phyloP scores from a whole-genome alignment of 306 rosid genomes.

The Hippophae gyantsensis region DNA sequence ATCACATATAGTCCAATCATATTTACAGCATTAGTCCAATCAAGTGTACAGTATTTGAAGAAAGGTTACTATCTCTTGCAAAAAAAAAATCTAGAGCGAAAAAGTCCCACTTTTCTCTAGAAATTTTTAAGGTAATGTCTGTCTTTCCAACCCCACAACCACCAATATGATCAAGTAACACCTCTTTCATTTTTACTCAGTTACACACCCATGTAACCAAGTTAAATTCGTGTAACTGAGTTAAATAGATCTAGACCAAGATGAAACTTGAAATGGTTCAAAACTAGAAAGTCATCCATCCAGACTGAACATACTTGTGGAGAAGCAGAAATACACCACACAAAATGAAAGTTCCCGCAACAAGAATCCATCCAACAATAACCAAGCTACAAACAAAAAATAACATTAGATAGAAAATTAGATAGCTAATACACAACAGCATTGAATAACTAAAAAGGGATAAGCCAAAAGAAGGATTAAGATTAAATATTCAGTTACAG shows the following conservation, averaged over 20 bases:
- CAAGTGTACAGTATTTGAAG: too few species aligned
- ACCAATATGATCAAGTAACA: too few species aligned
- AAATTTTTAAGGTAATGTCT: too few species aligned
- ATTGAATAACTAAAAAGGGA: neutral
- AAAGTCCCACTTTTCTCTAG: too few species aligned
- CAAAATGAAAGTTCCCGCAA: conserved; percentile 62
- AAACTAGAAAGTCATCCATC: neutral
- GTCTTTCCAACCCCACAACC: too few species aligned
- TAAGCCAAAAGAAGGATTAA: neutral
- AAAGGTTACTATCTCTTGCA: too few species aligned
- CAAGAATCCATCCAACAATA: conserved; percentile 82
- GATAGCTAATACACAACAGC: conserved; percentile 1
- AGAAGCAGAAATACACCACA: conserved; percentile 69
- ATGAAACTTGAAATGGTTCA: neutral
- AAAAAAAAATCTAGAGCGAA: too few species aligned
- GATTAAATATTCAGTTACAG: neutral
- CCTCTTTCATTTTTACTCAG: too few species aligned
- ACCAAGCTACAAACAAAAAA: conserved; percentile 62
- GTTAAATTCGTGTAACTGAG: too few species aligned
- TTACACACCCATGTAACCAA: too few species aligned
- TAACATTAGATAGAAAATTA: conserved; percentile 7
- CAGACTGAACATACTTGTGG: conserved; percentile 54
- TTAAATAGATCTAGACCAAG: neutral
- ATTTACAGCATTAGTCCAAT: too few species aligned
- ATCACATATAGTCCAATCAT: too few species aligned